A percentile compares a stretch with the other conserved stretches of the same genome.
phyloP scores from a whole-genome alignment of 495 filamentous ascomycete species.

The Patellaria atrata region DNA sequence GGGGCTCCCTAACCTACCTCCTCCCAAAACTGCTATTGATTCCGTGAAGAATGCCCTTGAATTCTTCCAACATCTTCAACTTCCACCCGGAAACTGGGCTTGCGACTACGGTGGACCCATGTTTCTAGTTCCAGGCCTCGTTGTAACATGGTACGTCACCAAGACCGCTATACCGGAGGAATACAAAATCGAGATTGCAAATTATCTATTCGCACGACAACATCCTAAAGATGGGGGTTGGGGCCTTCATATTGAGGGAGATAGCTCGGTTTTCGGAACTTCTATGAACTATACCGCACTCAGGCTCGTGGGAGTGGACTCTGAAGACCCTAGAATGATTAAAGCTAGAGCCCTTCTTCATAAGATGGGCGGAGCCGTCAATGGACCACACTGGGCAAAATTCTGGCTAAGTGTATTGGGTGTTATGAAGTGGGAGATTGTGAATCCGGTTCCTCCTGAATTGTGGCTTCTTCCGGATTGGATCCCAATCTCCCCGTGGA shows the following conservation, averaged over 20 bases:
- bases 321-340: slow-evolving; percentile 72
- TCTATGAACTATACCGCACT: slow-evolving; percentile 77
- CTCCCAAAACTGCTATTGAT: slow-evolving; percentile 57
- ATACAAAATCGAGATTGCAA: slow-evolving; percentile 76
- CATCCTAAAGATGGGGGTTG: slow-evolving; percentile 85
- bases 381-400: slow-evolving; percentile 89
- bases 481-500: slow-evolving; percentile 87
- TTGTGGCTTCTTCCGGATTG: slow-evolving; percentile 92
- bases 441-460: slow-evolving; percentile 88
- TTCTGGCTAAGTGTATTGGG: slow-evolving; percentile 80
- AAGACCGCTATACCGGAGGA: slow-evolving; percentile 73
- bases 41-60: slow-evolving; percentile 67
- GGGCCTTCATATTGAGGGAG: slow-evolving; percentile 93
- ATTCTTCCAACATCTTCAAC: slow-evolving; percentile 83
- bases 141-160: slow-evolving; percentile 84
- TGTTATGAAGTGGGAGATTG: slow-evolving; percentile 75
- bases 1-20: slow-evolving; percentile 56
- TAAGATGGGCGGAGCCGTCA: slow-evolving; percentile 69
- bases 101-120: slow-evolving; percentile 90
- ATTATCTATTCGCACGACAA: slow-evolving; percentile 82
- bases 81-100: slow-evolving; percentile 82
- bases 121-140: slow-evolving; percentile 75
- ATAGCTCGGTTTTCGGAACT: slow-evolving; percentile 84
- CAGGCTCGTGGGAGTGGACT: slow-evolving; percentile 73
- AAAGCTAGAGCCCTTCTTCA: slow-evolving; percentile 76